Percentiles rank a stretch among this genome's conserved stretches.
Evolutionary conservation across 805 yeast species (phyloP).

Genomic region (Yamadazyma phyllophila): DNA sequence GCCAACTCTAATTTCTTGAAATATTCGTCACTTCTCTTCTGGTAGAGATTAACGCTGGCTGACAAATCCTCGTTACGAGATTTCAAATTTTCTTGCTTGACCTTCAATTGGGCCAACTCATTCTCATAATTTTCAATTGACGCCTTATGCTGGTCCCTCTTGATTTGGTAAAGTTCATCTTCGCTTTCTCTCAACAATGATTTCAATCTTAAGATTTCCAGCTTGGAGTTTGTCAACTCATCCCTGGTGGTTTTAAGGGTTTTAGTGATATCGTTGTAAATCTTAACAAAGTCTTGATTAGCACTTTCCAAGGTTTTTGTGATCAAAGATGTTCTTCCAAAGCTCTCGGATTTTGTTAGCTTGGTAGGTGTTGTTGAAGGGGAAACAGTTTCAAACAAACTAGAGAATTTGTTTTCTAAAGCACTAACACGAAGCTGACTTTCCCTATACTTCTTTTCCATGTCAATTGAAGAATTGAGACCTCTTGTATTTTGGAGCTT

Average conservation of each 20-base stretch:
- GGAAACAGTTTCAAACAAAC: slow-evolving; percentile 18
- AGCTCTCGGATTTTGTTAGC: slow-evolving; percentile 34
- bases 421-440: slow-evolving; percentile 32
- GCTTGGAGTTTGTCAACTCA: slow-evolving; percentile 40
- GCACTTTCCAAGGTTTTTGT: slow-evolving; percentile 24
- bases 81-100: slow-evolving; percentile 55
- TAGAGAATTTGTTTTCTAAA: slow-evolving; percentile 30
- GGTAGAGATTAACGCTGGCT: slow-evolving; percentile 58
- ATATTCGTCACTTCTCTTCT: slow-evolving; percentile 71
- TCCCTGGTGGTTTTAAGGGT: slow-evolving; percentile 44
- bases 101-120: slow-evolving; percentile 48
- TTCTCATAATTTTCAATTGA: slow-evolving; percentile 35
- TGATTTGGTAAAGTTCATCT: slow-evolving; percentile 41
- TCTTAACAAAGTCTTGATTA: slow-evolving; percentile 46
- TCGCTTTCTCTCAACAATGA: slow-evolving; percentile 41
- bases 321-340: slow-evolving; percentile 23
- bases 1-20: slow-evolving; percentile 72
- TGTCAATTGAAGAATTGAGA: slow-evolving; percentile 30
- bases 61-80: slow-evolving; percentile 56
- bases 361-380: slow-evolving; percentile 12
- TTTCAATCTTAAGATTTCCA: slow-evolving; percentile 41
- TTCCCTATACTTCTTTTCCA: slow-evolving; percentile 35
- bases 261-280: slow-evolving; percentile 49
- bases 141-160: slow-evolving; percentile 41
- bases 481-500: slow-evolving; percentile 42